phyloP scores from a whole-genome alignment of 371 early-diverging fungal genomes.

The Mycotypha africana region DNA sequence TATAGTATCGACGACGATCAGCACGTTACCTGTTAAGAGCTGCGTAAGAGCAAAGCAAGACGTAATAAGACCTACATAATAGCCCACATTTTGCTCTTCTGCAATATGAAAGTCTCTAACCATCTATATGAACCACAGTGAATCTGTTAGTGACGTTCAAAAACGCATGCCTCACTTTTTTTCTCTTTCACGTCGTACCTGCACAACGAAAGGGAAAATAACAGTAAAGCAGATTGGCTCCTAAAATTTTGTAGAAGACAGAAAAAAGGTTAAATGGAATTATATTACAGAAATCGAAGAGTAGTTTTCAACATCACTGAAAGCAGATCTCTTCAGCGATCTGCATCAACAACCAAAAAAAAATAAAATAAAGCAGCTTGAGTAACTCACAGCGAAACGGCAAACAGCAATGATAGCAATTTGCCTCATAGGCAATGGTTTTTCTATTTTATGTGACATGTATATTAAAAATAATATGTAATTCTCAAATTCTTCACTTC shows the following conservation, averaged over 20 bases:
- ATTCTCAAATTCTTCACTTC: too few relatives aligned
- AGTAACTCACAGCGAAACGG: slow-evolving; percentile 34
- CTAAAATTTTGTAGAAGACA: slow-evolving; percentile 20
- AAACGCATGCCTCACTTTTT: too few relatives aligned
- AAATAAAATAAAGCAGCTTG: neutral
- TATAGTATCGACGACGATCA: too few relatives aligned
- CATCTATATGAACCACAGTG: slow-evolving; percentile 34
- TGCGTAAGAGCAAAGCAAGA: slow-evolving; percentile 63
- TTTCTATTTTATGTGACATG: slow-evolving; percentile 7
- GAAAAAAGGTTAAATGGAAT: too few relatives aligned
- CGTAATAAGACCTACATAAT: slow-evolving; percentile 62
- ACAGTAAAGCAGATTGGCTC: slow-evolving; percentile 63
- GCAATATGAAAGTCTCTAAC: slow-evolving; percentile 54
- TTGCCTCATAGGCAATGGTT: slow-evolving; percentile 51
- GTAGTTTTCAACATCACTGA: too few relatives aligned
- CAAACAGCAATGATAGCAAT: slow-evolving; percentile 49
- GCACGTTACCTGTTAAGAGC: slow-evolving; percentile 49
- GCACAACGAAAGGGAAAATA: slow-evolving; percentile 51
- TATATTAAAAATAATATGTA: too few relatives aligned
- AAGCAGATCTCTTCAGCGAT: neutral
- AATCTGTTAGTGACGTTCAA: neutral
- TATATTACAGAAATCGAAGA: too few relatives aligned
- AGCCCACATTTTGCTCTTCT: slow-evolving; percentile 49
- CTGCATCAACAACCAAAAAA: neutral
- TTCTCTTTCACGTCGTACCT: slow-evolving; percentile 26